These are phyloP conservation scores for Phytophthora aleatoria DNA, from an alignment of 352 stramenopile species.

Conservation along the genomic window DNA sequence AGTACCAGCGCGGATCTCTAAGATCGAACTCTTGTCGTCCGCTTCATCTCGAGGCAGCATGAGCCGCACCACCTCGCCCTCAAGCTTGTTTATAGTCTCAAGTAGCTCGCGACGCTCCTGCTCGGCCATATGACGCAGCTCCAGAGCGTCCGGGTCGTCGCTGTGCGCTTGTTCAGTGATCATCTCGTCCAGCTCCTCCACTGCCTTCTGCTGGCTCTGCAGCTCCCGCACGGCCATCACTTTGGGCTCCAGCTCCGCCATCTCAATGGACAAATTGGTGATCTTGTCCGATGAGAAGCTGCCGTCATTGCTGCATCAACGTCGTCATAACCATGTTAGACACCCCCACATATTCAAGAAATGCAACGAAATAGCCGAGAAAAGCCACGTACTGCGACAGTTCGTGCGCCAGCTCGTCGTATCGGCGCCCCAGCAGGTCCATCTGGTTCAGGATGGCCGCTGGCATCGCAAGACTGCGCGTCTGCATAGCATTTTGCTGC, in stretches of 20 bases:
- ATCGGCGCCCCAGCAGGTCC: constrained; percentile 61
- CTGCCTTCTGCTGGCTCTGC: constrained; percentile 89
- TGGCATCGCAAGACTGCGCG: constrained; percentile 65
- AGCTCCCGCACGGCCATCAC: constrained; percentile 71
- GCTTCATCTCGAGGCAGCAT: constrained; percentile 85
- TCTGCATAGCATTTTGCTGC: constrained; percentile 26
- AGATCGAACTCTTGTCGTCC: constrained; percentile 96
- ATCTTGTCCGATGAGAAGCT: constrained; percentile 76
- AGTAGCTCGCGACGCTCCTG: constrained; percentile 75
- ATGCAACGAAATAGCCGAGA: background rate
- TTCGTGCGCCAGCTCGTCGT: constrained; percentile 67
- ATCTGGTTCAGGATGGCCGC: constrained; percentile 76
- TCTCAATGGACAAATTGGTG: constrained; percentile 85
- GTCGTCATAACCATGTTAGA: constrained; percentile 10
- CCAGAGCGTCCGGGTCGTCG: constrained; percentile 55
- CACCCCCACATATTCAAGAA: background rate
- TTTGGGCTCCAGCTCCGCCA: constrained; percentile 80
- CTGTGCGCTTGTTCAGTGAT: constrained; percentile 58
- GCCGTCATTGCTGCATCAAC: constrained; percentile 62
- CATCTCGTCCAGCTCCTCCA: constrained; percentile 91
- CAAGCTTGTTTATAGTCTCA: constrained; percentile 53
- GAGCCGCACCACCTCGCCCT: constrained; percentile 66
- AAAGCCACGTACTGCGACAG: constrained; percentile 54
- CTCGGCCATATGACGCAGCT: constrained; percentile 76
- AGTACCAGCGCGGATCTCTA: constrained; percentile 96